Conservation (phyloP, 495 filamentous ascomycete species). For the Immersiella caudata region DNA sequence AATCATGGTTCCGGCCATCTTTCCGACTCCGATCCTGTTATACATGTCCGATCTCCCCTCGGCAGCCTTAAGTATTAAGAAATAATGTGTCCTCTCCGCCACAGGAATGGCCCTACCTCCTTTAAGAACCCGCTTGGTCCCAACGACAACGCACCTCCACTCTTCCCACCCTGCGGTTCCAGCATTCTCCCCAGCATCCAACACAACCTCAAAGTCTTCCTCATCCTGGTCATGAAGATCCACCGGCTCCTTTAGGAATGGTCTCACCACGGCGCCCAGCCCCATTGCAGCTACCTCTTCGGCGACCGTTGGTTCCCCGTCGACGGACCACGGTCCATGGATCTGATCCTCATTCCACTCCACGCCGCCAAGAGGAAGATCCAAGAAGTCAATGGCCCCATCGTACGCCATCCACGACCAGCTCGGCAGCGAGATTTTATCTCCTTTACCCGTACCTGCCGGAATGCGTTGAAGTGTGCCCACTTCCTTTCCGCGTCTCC, state of each 20-base stretch:
- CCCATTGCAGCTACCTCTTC: not conserved
- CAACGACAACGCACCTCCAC: slow-evolving; percentile 9
- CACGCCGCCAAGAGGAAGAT: slow-evolving; percentile 22
- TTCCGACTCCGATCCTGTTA: slow-evolving; percentile 6
- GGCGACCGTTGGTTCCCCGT: not conserved
- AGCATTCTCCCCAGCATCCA: not conserved
- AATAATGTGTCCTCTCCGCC: slow-evolving; percentile 2
- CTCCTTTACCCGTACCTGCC: not conserved
- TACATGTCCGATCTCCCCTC: not conserved
- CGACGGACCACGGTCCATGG: slow-evolving; percentile 4
- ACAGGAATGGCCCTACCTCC: not conserved
- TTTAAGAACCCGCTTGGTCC: not conserved
- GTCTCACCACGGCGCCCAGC: not conserved
- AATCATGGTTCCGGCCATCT: not conserved
- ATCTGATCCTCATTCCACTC: slow-evolving; percentile 30
- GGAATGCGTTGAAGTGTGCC: slow-evolving; percentile 12
- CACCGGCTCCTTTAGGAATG: slow-evolving; percentile 1
- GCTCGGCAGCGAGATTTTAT: slow-evolving; percentile 18
- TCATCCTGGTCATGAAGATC: not conserved
- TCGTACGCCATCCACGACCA: slow-evolving; percentile 41
- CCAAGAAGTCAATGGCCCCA: slow-evolving; percentile 30
- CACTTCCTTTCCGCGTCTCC: slow-evolving; percentile 19
- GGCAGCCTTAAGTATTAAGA: not conserved
- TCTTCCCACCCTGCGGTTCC: not conserved
- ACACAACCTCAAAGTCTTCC: slow-evolving; percentile 4